Evolutionary conservation across 116 monocot species (phyloP).

Genomic region (Phalaenopsis hybrid): DNA sequence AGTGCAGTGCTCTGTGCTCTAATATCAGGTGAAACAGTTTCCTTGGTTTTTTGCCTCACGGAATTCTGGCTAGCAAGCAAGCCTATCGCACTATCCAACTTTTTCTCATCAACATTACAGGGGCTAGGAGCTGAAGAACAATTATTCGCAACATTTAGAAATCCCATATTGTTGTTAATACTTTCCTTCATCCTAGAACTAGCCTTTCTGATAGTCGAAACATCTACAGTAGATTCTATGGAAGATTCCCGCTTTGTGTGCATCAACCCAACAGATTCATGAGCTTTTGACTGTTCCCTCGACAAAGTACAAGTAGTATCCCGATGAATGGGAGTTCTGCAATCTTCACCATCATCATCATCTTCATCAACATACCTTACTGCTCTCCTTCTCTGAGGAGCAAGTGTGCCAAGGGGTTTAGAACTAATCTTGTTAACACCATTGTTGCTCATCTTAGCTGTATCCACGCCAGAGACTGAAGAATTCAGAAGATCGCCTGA

Average conservation of each 20-base stretch:
- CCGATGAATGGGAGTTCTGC: conserved; percentile 53
- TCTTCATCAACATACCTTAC: conserved; percentile 41
- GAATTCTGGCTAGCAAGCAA: conserved; percentile 14
- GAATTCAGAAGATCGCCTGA: not conserved
- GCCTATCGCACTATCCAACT: conserved; percentile 8
- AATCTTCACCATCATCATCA: conserved; percentile 44
- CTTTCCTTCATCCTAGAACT: conserved; percentile 18
- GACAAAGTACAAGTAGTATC: conserved; percentile 20
- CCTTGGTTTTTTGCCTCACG: conserved; percentile 15
- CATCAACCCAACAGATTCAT: conserved; percentile 6
- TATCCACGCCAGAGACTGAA: not conserved
- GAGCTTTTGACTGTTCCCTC: conserved; percentile 9
- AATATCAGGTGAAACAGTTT: conserved; percentile 13
- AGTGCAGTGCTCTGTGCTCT: conserved; percentile 18
- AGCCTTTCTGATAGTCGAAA: conserved; percentile 6
- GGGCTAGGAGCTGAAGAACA: conserved; percentile 18
- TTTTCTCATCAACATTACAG: conserved; percentile 23
- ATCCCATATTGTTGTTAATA: conserved; percentile 4
- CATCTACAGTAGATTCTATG: not conserved
- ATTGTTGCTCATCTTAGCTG: conserved; percentile 3
- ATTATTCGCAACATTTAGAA: conserved; percentile 3
- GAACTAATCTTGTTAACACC: not conserved
- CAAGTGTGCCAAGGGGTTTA: conserved; percentile 13
- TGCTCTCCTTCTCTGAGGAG: conserved; percentile 45
- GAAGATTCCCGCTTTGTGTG: conserved; percentile 10